These are phyloP conservation scores for Tetragonia tetragonoides DNA, from an alignment of 148 eudicot genomes.

Conservation along the genomic window DNA sequence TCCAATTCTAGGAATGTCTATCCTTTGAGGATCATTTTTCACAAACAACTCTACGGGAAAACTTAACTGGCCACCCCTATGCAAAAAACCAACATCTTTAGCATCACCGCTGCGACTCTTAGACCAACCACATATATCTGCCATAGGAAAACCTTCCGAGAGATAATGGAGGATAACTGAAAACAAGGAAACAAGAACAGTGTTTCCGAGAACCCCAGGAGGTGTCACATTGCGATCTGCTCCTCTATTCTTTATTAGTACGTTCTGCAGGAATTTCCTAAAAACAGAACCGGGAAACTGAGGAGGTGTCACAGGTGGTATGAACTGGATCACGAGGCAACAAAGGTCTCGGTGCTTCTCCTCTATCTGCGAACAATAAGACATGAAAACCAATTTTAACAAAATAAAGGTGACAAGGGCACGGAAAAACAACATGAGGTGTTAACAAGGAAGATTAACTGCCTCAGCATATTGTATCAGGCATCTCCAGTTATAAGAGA, in stretches of 20 bases:
- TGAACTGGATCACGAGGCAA: constrained; percentile 74
- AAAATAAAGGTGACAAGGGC: background rate
- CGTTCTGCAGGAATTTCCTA: constrained; percentile 75
- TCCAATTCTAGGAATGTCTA: constrained; percentile 80
- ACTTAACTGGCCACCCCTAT: constrained; percentile 84
- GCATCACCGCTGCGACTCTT: constrained; percentile 43
- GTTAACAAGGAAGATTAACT: background rate
- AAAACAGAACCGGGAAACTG: constrained; percentile 94
- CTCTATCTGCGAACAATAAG: constrained; percentile 63
- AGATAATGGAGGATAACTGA: constrained; percentile 78
- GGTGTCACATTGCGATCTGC: constrained; percentile 72
- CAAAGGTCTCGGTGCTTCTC: constrained; percentile 96
- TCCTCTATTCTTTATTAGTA: constrained; percentile 66
- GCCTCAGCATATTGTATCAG: background rate
- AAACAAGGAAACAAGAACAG: constrained; percentile 78
- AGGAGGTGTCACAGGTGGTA: constrained; percentile 72
- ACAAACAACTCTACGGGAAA: constrained; percentile 67
- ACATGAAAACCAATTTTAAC: background rate
- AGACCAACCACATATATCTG: constrained; percentile 59
- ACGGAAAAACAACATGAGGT: background rate
- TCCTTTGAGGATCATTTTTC: constrained; percentile 71
- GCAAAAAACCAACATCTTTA: constrained; percentile 67
- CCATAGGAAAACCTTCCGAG: constrained; percentile 77
- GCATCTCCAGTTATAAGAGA: background rate
- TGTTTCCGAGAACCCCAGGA: constrained; percentile 71